A percentile compares a stretch with the other conserved stretches of the same genome.
Conservation (phyloP, 257 asterid genomes). For the Solanum appendiculatum region DNA sequence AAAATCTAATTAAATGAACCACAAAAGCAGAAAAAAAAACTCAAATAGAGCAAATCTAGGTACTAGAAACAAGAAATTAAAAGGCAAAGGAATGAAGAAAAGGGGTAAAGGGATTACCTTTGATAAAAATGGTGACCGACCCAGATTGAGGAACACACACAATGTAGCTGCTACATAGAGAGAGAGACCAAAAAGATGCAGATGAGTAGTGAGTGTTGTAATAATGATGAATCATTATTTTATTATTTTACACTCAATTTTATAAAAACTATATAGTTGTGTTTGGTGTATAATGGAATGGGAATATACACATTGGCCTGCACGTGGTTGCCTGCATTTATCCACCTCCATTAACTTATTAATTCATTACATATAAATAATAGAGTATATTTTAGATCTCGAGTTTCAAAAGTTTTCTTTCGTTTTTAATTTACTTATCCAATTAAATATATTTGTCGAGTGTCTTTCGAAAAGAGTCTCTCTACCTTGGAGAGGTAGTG, state of each 20-base stretch:
- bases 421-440: neutral
- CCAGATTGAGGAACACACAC: neutral
- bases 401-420: neutral
- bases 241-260: neutral
- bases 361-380: too few species aligned
- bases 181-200: neutral
- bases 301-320: neutral
- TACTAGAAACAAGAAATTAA: neutral
- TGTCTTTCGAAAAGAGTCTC: too few species aligned
- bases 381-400: neutral
- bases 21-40: too few species aligned
- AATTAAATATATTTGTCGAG: too few species aligned
- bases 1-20: neutral
- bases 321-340: neutral
- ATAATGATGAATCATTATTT: neutral
- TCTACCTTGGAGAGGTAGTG: too few species aligned
- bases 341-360: neutral
- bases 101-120: neutral
- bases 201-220: neutral
- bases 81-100: neutral
- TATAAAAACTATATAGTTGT: neutral
- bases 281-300: neutral
- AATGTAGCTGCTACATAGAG: neutral
- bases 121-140: neutral
- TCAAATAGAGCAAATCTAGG: neutral